Base-by-base conservation (phyloP, 306 rosid genomes). In the Pueraria montana region DNA sequence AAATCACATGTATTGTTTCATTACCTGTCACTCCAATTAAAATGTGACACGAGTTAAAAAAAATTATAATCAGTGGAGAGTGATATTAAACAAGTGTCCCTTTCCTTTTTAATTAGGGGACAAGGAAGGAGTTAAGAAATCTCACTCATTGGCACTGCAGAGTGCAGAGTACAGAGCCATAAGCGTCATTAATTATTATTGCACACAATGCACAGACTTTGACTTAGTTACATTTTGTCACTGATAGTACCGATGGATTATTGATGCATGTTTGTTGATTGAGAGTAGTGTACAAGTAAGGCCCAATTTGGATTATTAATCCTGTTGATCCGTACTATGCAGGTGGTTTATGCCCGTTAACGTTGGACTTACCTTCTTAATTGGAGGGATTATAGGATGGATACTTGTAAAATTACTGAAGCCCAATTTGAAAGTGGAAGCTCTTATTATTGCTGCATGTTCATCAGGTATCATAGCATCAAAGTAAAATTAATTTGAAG, bases 341-440 rank as follows among this genome's bases (percentile, higher is more conserved):
- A 96, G 99, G 99, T 96, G 99, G 99, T 96, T 91, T 79, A 96
- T 96, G 99, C 92, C 98, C 0, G 77, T 92, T 14, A 94, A 96
- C 17, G 87, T 89, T 75, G 97, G 79, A 17, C 87, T 96, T 43
- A 94, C 98, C 63, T 96, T 94, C 89, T 20, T 89, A 18, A 43
- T 94, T 45, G 99, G 99, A 84, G 93, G 97, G 38, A 80, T 91
- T 56, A 72, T 91, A 13, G 99, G 98, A 66, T 94, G 98, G 97
- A 70, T 94, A 11, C 76, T 91, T 61, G 97, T 91, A 3, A 96
- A 94, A 83, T 53, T 90, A 50, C 48, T 92, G 24, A 92, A 76
- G 85, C 99, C 98, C 8, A 90, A 92, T 67, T 84, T 93, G 56
- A 91, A 90, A 69, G 87, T 89, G 24, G 98, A 96, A 88, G 98